Evolutionary conservation across 805 yeast species (phyloP).

Genomic region (Komagataella mondaviorum): DNA sequence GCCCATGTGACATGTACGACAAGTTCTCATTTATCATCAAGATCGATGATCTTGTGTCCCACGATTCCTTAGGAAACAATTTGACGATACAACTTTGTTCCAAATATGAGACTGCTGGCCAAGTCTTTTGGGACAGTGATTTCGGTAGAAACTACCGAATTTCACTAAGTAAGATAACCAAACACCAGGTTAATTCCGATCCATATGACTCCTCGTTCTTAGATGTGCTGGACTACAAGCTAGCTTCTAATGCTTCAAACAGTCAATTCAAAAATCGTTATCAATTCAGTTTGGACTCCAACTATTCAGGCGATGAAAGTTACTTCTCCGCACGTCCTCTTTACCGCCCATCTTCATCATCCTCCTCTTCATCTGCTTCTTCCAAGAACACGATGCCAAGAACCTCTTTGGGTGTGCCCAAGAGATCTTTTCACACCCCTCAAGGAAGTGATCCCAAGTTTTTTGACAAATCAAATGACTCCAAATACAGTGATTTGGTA

Average conservation of each 20-base stretch:
- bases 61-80: slow-evolving; percentile 8
- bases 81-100: slow-evolving; percentile 25
- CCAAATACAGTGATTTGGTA: neutral
- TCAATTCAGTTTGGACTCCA: slow-evolving; percentile 14
- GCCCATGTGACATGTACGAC: slow-evolving; percentile 18
- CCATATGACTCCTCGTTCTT: neutral
- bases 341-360: slow-evolving; percentile 3
- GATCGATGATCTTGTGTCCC: slow-evolving; percentile 18
- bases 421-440: neutral
- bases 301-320: slow-evolving; percentile 14
- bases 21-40: slow-evolving; percentile 37
- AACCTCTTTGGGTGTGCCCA: neutral
- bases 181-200: slow-evolving; percentile 1
- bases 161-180: slow-evolving; percentile 12
- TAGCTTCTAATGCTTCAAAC: slow-evolving; percentile 1
- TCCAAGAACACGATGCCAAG: neutral
- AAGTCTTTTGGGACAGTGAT: slow-evolving; percentile 27
- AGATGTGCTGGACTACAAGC: neutral
- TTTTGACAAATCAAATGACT: neutral
- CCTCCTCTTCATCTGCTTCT: slow-evolving; percentile 3
- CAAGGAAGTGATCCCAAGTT: neutral
- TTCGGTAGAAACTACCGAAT: slow-evolving; percentile 22
- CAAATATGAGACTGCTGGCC: slow-evolving; percentile 19
- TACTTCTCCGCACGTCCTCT: slow-evolving; percentile 2
- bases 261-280: slow-evolving; percentile 1